Base-by-base conservation (phyloP, 2,329 filamentous ascomycete species). In the Beauveria rudraprayagi region DNA sequence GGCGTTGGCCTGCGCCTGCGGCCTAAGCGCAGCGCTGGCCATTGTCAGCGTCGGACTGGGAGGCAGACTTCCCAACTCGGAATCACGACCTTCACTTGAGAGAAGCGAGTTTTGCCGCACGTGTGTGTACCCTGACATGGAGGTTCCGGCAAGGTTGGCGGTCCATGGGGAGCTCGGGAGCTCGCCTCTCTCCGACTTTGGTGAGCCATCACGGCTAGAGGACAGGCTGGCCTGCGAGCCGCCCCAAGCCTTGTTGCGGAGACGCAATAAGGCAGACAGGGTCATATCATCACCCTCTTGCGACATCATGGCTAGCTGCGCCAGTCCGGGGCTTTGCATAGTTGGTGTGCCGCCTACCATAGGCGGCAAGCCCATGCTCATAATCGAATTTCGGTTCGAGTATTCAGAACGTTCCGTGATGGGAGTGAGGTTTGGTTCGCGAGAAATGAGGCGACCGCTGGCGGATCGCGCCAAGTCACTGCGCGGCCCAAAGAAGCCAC, bases 331-430 rank as follows among this genome's bases (percentile, higher is more conserved):
- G 65, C 87, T 91, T 37, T 86, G 79, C 2, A 91, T 68, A 3
- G 63, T 63, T 1, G 74, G 73, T 46, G 77, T 83, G 10, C 70
- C 71, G 61, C 79, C 83, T 14, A 69, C 69, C 34, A 73, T 68
- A 3, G 70, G 67, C 11, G 73, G 71, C 62, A 77, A 73, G 30
- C 74, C 76, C 63, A 93, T 77, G 62, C 88, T 91, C 77, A 95
- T 90, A 62, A 96, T 84, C 1, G 90, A 95, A 71, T 97, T 97
- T 50, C 94, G 86, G 62, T 95, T 96, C 47, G 91, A 96, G 78
- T 96, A 97, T 74, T 99, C 94, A 62, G 91, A 96, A 14, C 92
- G 85, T 72, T 97, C 94, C 0, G 93, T 97, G 67, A 99, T 97
- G 6, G 94, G 94, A 1, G 94, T 97, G 53, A 99, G 77, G 68